Conservation (phyloP, 352 stramenopile species). For the Globisporangium spiculum region DNA sequence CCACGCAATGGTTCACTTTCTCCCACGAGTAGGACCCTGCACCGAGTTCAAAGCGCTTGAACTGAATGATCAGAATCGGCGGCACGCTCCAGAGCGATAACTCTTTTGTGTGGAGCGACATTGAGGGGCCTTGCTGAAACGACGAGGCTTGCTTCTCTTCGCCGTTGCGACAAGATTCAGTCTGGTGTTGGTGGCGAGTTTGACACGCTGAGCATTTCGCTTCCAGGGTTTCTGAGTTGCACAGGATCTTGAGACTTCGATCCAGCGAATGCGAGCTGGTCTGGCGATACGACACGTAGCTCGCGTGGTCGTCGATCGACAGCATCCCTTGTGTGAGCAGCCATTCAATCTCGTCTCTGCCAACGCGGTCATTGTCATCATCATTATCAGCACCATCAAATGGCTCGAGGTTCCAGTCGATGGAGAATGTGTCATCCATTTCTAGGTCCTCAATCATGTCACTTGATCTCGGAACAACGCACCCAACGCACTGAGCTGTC, state of each 20-base stretch:
- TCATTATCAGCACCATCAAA: not conserved
- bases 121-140: not conserved
- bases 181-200: not conserved
- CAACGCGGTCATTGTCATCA: not conserved
- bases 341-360: constrained; percentile 17
- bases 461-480: constrained; percentile 30
- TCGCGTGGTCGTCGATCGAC: constrained; percentile 32
- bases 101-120: constrained; percentile 42
- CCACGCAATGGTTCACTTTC: constrained; percentile 89
- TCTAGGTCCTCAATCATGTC: constrained; percentile 32
- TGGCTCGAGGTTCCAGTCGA: constrained; percentile 50
- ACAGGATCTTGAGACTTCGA: constrained; percentile 47
- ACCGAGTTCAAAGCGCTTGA: constrained; percentile 65
- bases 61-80: constrained; percentile 56
- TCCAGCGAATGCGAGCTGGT: constrained; percentile 29
- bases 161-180: not conserved
- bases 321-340: constrained; percentile 21
- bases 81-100: constrained; percentile 54
- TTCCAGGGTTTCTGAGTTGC: constrained; percentile 41
- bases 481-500: constrained; percentile 46
- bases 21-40: constrained; percentile 50
- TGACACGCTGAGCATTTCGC: constrained; percentile 41
- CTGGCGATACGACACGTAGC: constrained; percentile 33
- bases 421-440: constrained; percentile 58
- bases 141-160: not conserved